phyloP scores from a whole-genome alignment of 2,329 filamentous ascomycete species.

The Stagonosporopsis rhizophila region DNA sequence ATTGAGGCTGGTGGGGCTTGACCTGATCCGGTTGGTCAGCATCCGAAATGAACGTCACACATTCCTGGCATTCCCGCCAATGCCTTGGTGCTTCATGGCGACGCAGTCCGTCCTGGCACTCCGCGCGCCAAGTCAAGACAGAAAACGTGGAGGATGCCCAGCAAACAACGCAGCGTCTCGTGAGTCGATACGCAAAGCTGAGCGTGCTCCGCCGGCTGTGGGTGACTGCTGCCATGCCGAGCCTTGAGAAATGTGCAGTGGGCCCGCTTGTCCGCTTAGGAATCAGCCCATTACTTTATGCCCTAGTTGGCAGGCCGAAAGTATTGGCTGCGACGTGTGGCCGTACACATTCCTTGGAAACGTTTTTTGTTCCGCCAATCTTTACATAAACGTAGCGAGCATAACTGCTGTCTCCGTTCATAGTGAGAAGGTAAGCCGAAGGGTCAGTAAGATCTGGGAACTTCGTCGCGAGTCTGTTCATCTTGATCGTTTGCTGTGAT shows the following conservation, averaged over 20 bases:
- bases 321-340: conserved; percentile 24
- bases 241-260: conserved; percentile 18
- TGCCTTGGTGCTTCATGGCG: conserved; percentile 25
- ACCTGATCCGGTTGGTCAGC: conserved; percentile 22
- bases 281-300: conserved; percentile 15
- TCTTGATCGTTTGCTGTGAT: conserved; percentile 1
- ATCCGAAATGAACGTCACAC: conserved; percentile 23
- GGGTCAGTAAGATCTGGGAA: not conserved
- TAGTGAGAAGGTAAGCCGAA: conserved; percentile 9
- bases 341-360: conserved; percentile 11
- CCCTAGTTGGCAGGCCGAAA: conserved; percentile 19
- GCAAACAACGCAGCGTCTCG: not conserved
- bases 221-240: conserved; percentile 13
- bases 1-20: conserved; percentile 40
- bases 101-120: conserved; percentile 5
- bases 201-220: conserved; percentile 1
- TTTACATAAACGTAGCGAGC: conserved; percentile 8
- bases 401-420: not conserved
- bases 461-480: not conserved
- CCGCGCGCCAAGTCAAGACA: conserved; percentile 16
- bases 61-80: conserved; percentile 22
- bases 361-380: conserved; percentile 3
- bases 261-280: conserved; percentile 22
- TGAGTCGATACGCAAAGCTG: not conserved
- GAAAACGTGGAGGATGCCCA: conserved; percentile 13